A percentile compares a stretch with the other conserved stretches of the same genome.
phyloP scores from a whole-genome alignment of 768 basidiomycete species.

The Mrakia frigida region DNA sequence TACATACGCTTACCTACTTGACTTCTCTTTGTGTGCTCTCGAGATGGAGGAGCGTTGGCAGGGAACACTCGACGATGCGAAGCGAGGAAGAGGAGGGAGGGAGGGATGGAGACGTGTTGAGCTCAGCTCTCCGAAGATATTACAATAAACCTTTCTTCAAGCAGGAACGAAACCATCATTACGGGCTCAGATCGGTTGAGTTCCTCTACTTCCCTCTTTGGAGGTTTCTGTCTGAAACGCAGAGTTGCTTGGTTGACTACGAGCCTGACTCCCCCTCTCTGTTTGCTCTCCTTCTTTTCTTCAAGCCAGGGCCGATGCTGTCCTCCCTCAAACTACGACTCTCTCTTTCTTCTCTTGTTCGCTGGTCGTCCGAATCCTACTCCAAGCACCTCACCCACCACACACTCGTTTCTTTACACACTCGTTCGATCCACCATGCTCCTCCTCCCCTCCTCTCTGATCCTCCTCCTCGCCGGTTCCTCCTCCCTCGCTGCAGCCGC shows the following conservation, averaged over 20 bases:
- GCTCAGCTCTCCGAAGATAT: too few species aligned
- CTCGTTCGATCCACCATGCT: not conserved
- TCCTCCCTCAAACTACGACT: not conserved
- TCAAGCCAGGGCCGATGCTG: not conserved
- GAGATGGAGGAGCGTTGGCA: too few species aligned
- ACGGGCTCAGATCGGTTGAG: too few species aligned
- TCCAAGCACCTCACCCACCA: not conserved
- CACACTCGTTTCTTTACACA: not conserved
- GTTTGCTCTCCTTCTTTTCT: not conserved
- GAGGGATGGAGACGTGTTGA: too few species aligned
- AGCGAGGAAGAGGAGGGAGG: too few species aligned
- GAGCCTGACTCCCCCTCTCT: not conserved
- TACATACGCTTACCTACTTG: too few species aligned
- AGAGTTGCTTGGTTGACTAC: not conserved
- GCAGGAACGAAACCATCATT: too few species aligned
- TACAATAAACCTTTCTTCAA: too few species aligned
- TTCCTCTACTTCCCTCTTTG: too few species aligned
- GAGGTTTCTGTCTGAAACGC: too few species aligned
- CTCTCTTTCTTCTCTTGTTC: not conserved
- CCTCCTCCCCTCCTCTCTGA: not conserved
- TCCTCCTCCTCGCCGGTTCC: not conserved
- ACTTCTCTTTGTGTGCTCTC: too few species aligned
- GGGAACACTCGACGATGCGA: too few species aligned
- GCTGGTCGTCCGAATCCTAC: not conserved
- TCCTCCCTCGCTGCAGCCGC: not conserved